phyloP scores from a whole-genome alignment of 345 rosid genomes.

The Citrus inodora region DNA sequence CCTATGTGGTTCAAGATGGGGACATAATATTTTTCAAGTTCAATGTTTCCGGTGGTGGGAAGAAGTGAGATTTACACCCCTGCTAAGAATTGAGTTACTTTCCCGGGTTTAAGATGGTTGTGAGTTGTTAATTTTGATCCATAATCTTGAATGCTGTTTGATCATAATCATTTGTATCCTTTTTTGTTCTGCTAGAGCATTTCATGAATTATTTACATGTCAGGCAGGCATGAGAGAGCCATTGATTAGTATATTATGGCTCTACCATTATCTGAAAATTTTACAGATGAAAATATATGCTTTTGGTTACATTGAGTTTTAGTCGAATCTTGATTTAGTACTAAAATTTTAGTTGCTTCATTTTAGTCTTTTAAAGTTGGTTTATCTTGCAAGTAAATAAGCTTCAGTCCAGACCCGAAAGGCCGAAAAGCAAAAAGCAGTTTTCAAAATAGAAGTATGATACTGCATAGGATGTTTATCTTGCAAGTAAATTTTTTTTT shows the following conservation, averaged over 20 bases:
- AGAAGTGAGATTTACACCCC: constrained; percentile 53
- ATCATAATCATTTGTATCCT: constrained; percentile 3
- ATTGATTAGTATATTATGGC: background rate
- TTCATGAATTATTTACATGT: background rate
- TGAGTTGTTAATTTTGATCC: constrained; percentile 6
- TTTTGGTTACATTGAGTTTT: background rate
- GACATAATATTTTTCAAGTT: constrained; percentile 96
- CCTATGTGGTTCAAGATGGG: constrained; percentile 90
- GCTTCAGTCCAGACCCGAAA: background rate
- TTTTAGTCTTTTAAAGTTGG: background rate
- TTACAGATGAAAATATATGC: background rate
- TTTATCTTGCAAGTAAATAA: background rate
- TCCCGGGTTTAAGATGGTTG: background rate
- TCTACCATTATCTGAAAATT: background rate
- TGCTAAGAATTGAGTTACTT: background rate
- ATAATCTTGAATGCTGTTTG: background rate
- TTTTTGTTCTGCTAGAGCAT: background rate
- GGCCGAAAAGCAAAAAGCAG: too few species aligned
- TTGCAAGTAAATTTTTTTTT: too few species aligned
- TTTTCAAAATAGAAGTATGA: too few species aligned
- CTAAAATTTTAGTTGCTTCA: background rate
- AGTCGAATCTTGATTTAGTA: background rate
- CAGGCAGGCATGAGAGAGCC: background rate
- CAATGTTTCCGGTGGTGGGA: constrained; percentile 95
- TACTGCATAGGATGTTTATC: too few species aligned